phyloP scores from a whole-genome alignment of 352 stramenopile species.

The Phytophthora boehmeriae region DNA sequence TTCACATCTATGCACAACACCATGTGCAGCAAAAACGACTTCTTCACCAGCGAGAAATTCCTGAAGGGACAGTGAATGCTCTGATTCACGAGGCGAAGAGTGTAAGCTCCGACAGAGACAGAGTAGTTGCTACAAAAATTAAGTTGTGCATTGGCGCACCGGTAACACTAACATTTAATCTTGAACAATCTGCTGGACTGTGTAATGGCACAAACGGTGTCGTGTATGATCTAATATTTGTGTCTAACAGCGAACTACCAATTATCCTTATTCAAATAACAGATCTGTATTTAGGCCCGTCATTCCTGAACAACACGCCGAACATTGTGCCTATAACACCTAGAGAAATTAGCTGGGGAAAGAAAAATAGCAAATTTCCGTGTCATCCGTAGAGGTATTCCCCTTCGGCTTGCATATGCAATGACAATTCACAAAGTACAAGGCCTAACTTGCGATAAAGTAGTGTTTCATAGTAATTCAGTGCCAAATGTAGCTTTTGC shows the following conservation, averaged over 20 bases:
- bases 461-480: neutral
- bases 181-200: neutral
- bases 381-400: neutral
- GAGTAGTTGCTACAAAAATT: neutral
- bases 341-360: neutral
- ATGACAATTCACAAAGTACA: neutral
- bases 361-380: neutral
- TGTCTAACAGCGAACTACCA: neutral
- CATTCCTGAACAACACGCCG: neutral
- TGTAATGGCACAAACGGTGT: conserved; percentile 1
- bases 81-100: neutral
- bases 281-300: neutral
- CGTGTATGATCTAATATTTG: neutral
- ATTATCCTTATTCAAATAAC: neutral
- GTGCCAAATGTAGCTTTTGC: neutral
- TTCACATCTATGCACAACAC: neutral
- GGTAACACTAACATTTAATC: neutral
- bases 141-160: neutral
- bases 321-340: neutral
- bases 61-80: neutral
- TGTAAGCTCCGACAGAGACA: neutral
- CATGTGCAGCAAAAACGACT: neutral
- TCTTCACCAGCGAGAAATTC: neutral
- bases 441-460: neutral
- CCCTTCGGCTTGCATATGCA: neutral